Conservation (phyloP, 306 rosid species). For the Dryas alaskensis region DNA sequence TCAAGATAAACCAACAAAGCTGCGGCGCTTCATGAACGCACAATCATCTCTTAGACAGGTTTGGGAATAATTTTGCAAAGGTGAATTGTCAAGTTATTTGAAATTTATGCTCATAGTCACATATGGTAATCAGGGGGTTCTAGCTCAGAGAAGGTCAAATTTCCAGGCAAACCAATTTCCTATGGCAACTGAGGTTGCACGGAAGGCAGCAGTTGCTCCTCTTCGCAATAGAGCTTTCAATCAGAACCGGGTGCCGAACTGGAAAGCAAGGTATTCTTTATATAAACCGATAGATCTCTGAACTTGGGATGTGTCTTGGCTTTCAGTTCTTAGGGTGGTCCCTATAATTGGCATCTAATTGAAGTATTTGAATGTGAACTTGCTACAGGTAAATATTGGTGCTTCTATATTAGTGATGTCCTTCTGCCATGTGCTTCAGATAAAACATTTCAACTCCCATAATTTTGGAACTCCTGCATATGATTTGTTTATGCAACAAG, state of each 20-base stretch:
- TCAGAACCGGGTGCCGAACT: slow-evolving; percentile 49
- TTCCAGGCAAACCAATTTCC: slow-evolving; percentile 80
- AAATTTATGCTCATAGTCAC: background rate
- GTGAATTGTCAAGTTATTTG: background rate
- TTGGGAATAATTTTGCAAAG: background rate
- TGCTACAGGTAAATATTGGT: slow-evolving; percentile 73
- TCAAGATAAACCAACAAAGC: slow-evolving; percentile 63
- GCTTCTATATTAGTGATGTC: slow-evolving; percentile 46
- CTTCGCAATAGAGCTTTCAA: slow-evolving; percentile 44
- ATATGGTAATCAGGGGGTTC: slow-evolving; percentile 51
- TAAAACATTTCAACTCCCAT: slow-evolving; percentile 32
- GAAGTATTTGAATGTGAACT: background rate
- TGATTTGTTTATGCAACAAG: slow-evolving; percentile 42
- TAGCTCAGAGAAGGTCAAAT: slow-evolving; percentile 80
- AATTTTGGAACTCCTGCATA: slow-evolving; percentile 32
- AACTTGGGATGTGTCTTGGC: background rate
- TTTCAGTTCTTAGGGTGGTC: background rate
- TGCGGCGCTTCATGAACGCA: slow-evolving; percentile 58
- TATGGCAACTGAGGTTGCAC: slow-evolving; percentile 58
- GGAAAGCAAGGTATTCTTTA: slow-evolving; percentile 73
- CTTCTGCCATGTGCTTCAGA: slow-evolving; percentile 47
- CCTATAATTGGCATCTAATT: slow-evolving; percentile 14
- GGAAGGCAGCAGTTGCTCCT: slow-evolving; percentile 73
- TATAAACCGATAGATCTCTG: background rate
- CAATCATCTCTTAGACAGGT: slow-evolving; percentile 90